phyloP scores from a whole-genome alignment of 139 green algal genomes.

The Pleodorina starrii region DNA sequence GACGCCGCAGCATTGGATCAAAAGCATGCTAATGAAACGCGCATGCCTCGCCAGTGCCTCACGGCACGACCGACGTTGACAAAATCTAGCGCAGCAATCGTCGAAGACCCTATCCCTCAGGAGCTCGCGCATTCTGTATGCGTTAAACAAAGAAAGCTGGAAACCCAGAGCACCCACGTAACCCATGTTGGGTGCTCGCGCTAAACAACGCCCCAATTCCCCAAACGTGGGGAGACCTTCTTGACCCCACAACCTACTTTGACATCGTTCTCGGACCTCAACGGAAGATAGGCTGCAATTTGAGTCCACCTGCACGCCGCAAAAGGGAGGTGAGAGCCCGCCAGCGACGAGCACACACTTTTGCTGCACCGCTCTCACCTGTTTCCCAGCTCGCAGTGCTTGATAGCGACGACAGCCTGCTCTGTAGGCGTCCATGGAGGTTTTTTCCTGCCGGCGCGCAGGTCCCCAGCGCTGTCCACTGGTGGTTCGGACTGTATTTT shows the following conservation, averaged over 20 bases:
- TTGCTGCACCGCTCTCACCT: background rate
- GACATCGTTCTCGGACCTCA: constrained; percentile 44
- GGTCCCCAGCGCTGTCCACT: constrained; percentile 9
- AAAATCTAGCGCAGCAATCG: constrained; percentile 12
- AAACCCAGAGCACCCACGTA: background rate
- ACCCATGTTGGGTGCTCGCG: background rate
- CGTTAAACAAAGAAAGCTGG: background rate
- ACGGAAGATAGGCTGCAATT: constrained; percentile 36
- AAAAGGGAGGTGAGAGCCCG: background rate
- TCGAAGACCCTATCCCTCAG: constrained; percentile 24
- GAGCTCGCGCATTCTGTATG: background rate
- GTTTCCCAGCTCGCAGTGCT: constrained; percentile 37
- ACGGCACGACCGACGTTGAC: constrained; percentile 6
- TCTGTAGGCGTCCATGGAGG: constrained; percentile 34
- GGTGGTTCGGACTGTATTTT: constrained; percentile 28
- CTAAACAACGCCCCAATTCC: constrained; percentile 3
- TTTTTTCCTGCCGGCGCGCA: constrained; percentile 26
- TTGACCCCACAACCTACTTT: constrained; percentile 27
- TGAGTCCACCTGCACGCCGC: constrained; percentile 24
- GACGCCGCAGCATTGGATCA: background rate
- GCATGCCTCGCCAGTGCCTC: background rate
- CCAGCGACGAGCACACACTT: constrained; percentile 28
- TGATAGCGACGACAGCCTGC: constrained; percentile 38
- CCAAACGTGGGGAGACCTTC: background rate
- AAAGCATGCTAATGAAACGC: background rate